These are phyloP conservation scores for Tetratostichococcus sp. DNA, from an alignment of 139 green algal species.

Conservation along the genomic window DNA sequence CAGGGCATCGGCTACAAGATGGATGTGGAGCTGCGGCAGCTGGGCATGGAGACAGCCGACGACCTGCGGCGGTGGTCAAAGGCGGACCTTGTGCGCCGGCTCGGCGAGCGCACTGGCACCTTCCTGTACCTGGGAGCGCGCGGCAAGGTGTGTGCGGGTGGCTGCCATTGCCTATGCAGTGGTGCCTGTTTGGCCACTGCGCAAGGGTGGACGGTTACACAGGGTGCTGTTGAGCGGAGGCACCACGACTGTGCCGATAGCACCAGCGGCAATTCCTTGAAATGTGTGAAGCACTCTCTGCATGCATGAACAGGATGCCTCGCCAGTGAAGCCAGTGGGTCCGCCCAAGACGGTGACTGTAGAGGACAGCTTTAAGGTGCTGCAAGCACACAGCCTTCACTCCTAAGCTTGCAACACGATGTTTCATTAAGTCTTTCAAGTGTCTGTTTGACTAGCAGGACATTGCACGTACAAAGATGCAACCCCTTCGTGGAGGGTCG, in stretches of 20 bases:
- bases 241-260: no score
- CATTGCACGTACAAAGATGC: no score
- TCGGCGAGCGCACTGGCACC: constrained; percentile 38
- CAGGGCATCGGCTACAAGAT: constrained; percentile 48
- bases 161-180: background rate
- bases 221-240: no score
- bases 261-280: no score
- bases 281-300: no score
- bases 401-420: no score
- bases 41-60: constrained; percentile 33
- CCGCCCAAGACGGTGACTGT: constrained; percentile 71
- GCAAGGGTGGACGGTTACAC: no score
- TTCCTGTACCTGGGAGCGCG: constrained; percentile 21
- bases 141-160: constrained; percentile 33
- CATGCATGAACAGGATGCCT: constrained; percentile 42
- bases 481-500: no score
- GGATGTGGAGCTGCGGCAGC: constrained; percentile 30
- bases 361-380: constrained; percentile 74
- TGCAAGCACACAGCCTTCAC: no score
- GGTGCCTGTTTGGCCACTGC: no score
- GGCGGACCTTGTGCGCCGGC: constrained; percentile 24
- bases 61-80: constrained; percentile 32
- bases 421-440: no score
- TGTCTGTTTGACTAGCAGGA: no score
- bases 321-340: constrained; percentile 40